phyloP scores from a whole-genome alignment of 73 alveolate genomes.

The Blepharisma japonicum region DNA sequence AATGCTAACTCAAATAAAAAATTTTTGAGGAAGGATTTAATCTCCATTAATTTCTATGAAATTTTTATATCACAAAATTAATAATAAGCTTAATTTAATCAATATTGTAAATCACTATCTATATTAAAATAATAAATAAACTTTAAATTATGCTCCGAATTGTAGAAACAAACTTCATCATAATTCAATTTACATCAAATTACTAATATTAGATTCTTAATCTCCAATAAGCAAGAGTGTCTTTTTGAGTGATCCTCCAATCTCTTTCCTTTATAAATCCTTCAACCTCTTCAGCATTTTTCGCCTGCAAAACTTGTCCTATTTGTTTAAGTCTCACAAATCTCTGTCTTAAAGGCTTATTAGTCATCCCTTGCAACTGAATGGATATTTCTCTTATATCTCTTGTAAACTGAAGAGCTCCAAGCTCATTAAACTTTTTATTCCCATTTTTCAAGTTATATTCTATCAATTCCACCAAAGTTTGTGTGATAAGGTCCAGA shows the following conservation, averaged over 20 bases:
- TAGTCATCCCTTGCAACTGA: background rate
- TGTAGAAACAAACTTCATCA: too few relatives aligned
- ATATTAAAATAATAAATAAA: too few relatives aligned
- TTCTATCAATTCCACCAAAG: background rate
- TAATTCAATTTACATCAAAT: too few relatives aligned
- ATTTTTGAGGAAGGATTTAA: too few relatives aligned
- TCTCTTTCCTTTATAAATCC: background rate
- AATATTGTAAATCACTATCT: too few relatives aligned
- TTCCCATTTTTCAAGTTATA: background rate
- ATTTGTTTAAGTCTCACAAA: constrained; percentile 20
- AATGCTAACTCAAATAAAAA: too few relatives aligned
- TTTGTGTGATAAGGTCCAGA: background rate
- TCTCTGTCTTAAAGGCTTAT: constrained; percentile 11
- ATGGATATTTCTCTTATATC: constrained; percentile 11
- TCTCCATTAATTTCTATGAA: too few relatives aligned
- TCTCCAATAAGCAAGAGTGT: background rate
- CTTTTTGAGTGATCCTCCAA: background rate
- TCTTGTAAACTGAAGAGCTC: constrained; percentile 26
- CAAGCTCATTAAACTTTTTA: constrained; percentile 10
- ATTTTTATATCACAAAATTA: too few relatives aligned
- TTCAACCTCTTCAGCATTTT: background rate
- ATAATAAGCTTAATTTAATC: too few relatives aligned
- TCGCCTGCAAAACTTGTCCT: background rate
- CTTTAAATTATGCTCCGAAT: too few relatives aligned
- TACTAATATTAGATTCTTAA: background rate